Evolutionary conservation across 2,329 filamentous ascomycete genomes (phyloP).

Genomic region (Helminthosporium solani): DNA sequence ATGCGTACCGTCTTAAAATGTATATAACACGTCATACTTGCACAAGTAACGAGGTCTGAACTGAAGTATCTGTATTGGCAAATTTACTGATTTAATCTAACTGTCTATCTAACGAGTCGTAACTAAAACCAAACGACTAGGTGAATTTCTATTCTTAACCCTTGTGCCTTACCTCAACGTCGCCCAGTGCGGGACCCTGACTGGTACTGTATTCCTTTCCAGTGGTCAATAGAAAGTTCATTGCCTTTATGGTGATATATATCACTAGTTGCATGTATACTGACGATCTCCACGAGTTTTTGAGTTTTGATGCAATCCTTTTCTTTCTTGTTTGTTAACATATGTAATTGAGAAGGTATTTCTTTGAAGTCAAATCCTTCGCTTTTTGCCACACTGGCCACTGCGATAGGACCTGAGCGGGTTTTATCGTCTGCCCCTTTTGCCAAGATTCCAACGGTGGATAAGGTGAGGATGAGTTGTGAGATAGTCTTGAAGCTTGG

Average conservation of each 20-base stretch:
- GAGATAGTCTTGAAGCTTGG: too few species aligned
- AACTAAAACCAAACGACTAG: not conserved
- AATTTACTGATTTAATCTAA: not conserved
- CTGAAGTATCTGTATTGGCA: too few species aligned
- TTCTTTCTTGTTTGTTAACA: constrained; percentile 6
- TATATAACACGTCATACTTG: too few species aligned
- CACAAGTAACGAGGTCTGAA: too few species aligned
- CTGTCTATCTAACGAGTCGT: not conserved
- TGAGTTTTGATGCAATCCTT: constrained; percentile 2
- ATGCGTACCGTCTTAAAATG: too few species aligned
- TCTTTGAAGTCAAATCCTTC: too few species aligned
- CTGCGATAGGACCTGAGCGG: too few species aligned
- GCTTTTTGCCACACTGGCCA: too few species aligned
- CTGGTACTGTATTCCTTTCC: not conserved
- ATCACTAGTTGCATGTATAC: constrained; percentile 4
- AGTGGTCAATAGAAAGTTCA: not conserved
- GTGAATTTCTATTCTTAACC: not conserved
- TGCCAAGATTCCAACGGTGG: too few species aligned
- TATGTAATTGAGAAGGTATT: too few species aligned
- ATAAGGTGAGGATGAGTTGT: too few species aligned
- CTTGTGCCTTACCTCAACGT: not conserved
- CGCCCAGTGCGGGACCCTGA: not conserved
- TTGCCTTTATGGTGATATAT: constrained; percentile 1
- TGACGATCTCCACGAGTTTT: constrained; percentile 17
- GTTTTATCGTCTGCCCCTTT: too few species aligned